Conservation (phyloP, 352 stramenopile genomes). For the Phytophthora aleatoria region DNA sequence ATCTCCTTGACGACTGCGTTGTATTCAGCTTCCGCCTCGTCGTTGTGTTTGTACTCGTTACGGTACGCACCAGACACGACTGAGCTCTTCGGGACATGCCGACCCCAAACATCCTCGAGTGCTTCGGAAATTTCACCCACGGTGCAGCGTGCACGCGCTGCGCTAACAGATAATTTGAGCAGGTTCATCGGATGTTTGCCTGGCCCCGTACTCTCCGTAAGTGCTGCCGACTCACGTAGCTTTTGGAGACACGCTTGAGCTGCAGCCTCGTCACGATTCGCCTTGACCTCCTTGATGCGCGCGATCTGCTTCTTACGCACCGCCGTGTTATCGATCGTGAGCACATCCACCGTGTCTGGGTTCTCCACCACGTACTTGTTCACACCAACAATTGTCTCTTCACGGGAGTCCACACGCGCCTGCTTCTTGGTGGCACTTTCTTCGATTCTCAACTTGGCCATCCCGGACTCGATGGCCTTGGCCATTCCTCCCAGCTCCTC, state of each 20-base stretch:
- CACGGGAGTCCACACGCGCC: conserved; percentile 93
- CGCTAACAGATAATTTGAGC: conserved; percentile 93
- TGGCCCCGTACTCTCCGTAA: conserved; percentile 70
- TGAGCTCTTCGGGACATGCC: conserved; percentile 88
- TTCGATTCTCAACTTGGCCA: conserved; percentile 97
- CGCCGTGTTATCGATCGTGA: conserved; percentile 93
- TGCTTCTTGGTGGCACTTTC: conserved; percentile 96
- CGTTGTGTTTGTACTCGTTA: conserved; percentile 57
- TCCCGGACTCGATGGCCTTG: conserved; percentile 95
- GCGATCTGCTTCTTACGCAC: conserved; percentile 92
- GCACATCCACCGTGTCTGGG: conserved; percentile 90
- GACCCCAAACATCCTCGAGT: conserved; percentile 94
- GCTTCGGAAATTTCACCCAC: conserved; percentile 96
- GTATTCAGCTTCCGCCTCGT: conserved; percentile 87
- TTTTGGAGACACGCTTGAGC: conserved; percentile 64
- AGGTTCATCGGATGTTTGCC: conserved; percentile 94
- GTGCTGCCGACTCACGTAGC: conserved; percentile 50
- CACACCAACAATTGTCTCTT: conserved; percentile 96
- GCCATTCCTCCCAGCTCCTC: conserved; percentile 96
- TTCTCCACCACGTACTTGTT: conserved; percentile 96
- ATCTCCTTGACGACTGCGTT: conserved; percentile 88
- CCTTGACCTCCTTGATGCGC: conserved; percentile 85
- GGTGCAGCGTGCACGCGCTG: conserved; percentile 89
- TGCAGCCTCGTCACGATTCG: conserved; percentile 75
- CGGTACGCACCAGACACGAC: conserved; percentile 66